Evolutionary conservation across 2,329 filamentous ascomycete species (phyloP), one percentile per base, ranked within the genome.

Genomic region (Ophiocordyceps sinensis): DNA sequence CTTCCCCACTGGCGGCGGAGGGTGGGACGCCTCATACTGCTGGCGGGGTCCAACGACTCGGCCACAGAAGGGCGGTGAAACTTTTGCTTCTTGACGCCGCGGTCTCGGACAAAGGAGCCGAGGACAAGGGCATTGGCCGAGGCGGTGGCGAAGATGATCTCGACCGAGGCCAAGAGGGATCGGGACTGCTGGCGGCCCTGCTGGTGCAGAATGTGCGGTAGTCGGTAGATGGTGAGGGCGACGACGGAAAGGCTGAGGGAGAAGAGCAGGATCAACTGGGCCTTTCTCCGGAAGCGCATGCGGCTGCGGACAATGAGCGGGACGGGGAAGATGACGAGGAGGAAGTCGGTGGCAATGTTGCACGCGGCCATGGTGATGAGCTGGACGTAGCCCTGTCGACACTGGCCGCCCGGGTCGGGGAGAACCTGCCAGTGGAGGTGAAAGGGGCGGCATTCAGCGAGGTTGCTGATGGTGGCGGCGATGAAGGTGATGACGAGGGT

Each of bases 61-160:
- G 72, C 71, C 4, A 73, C 64, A 2, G 79, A 77, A 14, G 70
- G 69, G 45, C 76, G 72, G 41, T 81, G 80, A 63, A 84, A 95
- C 55, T 86, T 91, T 43, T 73, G 72, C 62, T 93, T 94, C 68
- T 96, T 96, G 34, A 87, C 67, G 23, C 91, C 91, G 41, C 85
- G 76, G 57, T 96, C 89, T 13, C 89, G 77, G 26, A 96, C 78
- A 54, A 96, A 96, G 0, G 88, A 94, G 12, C 89, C 89, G 3
- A 98, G 74, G 1, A 95, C 84, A 17, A 98, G 71, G 3, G 82
- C 80, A 56, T 96, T 98, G 12, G 89, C 85, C 1, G 93, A 82
- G 0, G 79, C 77, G 0, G 88, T 85, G 5, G 91, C 88, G 39
- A 89, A 88, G 1, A 96, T 70, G 8, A 96, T 82, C 56, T 98